Conservation (phyloP, 73 alveolate genomes). For the Tetrahymena malaccensis region DNA sequence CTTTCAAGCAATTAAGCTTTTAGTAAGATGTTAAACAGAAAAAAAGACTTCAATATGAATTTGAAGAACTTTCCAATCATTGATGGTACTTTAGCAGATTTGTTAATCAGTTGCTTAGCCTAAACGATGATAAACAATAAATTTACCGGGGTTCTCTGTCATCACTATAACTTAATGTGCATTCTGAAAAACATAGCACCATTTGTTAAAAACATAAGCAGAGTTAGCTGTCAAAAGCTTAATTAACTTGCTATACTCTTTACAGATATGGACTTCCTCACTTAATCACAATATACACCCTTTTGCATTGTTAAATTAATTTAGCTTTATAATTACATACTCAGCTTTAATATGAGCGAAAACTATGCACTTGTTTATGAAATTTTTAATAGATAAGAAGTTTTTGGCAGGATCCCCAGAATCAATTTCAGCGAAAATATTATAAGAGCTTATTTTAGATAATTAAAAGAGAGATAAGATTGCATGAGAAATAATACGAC, state of each 20-base stretch:
- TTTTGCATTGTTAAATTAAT: not conserved
- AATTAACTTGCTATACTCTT: not conserved
- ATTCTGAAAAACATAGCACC: not conserved
- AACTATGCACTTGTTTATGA: not conserved
- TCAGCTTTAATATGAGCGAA: not conserved
- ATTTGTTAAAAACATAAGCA: not conserved
- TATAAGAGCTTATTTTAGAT: not conserved
- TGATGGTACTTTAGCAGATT: not conserved
- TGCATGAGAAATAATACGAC: not conserved
- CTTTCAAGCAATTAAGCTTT: not conserved
- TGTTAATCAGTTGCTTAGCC: not conserved
- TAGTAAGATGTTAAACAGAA: not conserved
- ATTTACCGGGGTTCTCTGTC: not conserved
- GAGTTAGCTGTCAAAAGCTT: not conserved
- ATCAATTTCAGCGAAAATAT: not conserved
- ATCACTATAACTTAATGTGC: not conserved
- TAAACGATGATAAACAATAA: not conserved
- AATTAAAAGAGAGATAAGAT: not conserved
- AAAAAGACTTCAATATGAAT: not conserved
- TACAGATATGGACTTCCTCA: not conserved
- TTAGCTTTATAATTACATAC: not conserved
- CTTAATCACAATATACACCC: not conserved
- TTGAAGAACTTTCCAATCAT: not conserved
- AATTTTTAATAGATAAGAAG: not conserved
- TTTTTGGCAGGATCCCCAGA: not conserved